phyloP scores from a whole-genome alignment of 2,329 filamentous ascomycete genomes.

The Hymenoscyphus fructigenus region DNA sequence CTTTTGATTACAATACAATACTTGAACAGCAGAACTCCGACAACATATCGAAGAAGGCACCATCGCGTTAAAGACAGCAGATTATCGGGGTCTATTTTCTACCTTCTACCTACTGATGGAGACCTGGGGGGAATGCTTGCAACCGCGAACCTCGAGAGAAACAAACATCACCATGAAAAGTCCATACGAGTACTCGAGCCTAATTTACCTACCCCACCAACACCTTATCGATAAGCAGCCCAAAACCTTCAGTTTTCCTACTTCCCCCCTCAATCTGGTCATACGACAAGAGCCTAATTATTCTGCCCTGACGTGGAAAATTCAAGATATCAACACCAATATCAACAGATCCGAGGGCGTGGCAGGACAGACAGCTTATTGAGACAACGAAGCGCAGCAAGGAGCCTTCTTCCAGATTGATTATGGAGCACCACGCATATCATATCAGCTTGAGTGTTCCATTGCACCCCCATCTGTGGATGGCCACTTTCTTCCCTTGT shows the following conservation, averaged over 20 bases:
- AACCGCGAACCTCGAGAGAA: neutral
- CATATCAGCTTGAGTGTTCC: neutral
- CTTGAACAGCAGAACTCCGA: neutral
- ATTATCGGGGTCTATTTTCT: no score
- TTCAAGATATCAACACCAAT: neutral
- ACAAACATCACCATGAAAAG: neutral
- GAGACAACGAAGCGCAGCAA: neutral
- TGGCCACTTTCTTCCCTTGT: neutral
- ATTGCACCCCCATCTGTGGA: neutral
- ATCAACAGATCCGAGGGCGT: neutral
- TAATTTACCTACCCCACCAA: constrained; percentile 13
- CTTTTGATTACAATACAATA: neutral
- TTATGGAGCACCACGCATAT: neutral
- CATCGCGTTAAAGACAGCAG: neutral
- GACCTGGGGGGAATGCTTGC: no score
- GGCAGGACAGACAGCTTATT: neutral
- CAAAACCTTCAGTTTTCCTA: no score
- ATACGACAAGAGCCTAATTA: neutral
- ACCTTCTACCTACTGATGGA: no score
- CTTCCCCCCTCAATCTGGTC: neutral
- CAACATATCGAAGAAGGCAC: neutral
- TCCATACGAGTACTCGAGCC: neutral
- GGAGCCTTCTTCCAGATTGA: neutral
- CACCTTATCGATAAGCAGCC: constrained; percentile 13
- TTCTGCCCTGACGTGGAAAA: neutral